Percentiles rank a stretch among this genome's conserved stretches.
These are phyloP conservation scores for Diutina mesorugosa DNA, from an alignment of 1,139 yeast genomes.

Conservation along the genomic window DNA sequence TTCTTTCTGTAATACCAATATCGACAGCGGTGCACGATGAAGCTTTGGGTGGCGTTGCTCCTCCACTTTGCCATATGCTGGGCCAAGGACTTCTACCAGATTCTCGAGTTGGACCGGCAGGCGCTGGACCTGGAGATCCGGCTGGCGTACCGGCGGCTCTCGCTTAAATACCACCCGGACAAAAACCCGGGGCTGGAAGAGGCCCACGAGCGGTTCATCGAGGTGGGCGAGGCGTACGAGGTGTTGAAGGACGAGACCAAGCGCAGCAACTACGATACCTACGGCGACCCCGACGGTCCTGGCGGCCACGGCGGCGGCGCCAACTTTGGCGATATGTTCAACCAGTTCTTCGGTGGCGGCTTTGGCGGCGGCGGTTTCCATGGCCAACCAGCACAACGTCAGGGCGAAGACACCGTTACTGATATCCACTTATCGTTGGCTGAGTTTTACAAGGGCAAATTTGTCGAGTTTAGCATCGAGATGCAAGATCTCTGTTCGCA, in stretches of 20 bases:
- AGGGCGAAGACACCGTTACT: conserved; percentile 55
- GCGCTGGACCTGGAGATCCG: conserved; percentile 30
- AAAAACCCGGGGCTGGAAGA: conserved; percentile 65
- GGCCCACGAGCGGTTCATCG: conserved; percentile 78
- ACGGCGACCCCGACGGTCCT: conserved; percentile 73
- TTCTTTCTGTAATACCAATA: too few species aligned
- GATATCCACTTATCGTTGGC: conserved; percentile 41
- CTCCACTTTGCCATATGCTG: neutral
- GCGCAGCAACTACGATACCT: conserved; percentile 59
- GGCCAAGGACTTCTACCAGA: neutral
- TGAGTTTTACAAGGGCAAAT: conserved; percentile 61
- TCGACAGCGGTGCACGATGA: neutral
- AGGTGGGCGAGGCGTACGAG: conserved; percentile 90
- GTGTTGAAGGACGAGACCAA: conserved; percentile 68
- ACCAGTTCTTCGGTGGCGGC: conserved; percentile 58
- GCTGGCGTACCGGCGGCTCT: conserved; percentile 71
- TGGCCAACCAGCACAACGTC: conserved; percentile 17
- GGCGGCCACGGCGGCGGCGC: conserved; percentile 15
- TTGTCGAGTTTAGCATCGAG: conserved; percentile 46
- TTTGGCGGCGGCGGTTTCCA: conserved; percentile 28
- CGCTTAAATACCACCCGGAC: conserved; percentile 90
- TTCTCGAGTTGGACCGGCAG: neutral
- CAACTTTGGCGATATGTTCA: conserved; percentile 53
- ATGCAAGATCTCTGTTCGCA: conserved; percentile 63
- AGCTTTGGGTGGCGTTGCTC: neutral